Conservation (phyloP, 1,139 yeast species). For the Suhomyces bolitotheri region DNA sequence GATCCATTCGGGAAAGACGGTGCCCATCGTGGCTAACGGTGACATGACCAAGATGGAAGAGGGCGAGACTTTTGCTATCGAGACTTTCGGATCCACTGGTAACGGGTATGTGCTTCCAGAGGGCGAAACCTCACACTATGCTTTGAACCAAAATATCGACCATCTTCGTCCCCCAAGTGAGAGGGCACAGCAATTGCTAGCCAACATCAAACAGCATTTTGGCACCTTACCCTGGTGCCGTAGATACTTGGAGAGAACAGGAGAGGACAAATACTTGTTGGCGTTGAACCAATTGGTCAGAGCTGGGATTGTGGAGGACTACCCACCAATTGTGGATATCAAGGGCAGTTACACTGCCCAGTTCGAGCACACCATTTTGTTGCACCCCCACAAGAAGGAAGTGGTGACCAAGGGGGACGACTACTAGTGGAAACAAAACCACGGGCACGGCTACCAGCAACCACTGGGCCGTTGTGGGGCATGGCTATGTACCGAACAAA, state of each 20-base stretch:
- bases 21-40: conserved; percentile 91
- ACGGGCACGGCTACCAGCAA: not conserved
- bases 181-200: conserved; percentile 65
- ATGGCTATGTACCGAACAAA: no score
- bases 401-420: conserved; percentile 95
- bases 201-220: conserved; percentile 72
- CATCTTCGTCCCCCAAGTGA: conserved; percentile 53
- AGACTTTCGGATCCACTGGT: conserved; percentile 97
- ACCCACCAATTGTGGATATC: conserved; percentile 91
- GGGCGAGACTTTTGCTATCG: conserved; percentile 97
- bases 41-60: conserved; percentile 98
- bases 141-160: conserved; percentile 53
- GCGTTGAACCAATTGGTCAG: conserved; percentile 88
- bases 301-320: conserved; percentile 85
- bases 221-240: conserved; percentile 98
- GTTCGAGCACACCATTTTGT: conserved; percentile 87
- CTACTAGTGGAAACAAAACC: conserved; percentile 44
- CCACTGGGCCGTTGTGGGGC: no score
- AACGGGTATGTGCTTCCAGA: conserved; percentile 81
- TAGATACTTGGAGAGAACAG: conserved; percentile 85
- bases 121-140: conserved; percentile 96
- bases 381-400: conserved; percentile 91
- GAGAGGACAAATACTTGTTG: conserved; percentile 86
- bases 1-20: conserved; percentile 94
- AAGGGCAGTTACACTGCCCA: conserved; percentile 94